Evolutionary conservation across 495 filamentous ascomycete genomes (phyloP), one percentile per base, ranked within the genome.

Genomic region (Penicillium waksmanii): DNA sequence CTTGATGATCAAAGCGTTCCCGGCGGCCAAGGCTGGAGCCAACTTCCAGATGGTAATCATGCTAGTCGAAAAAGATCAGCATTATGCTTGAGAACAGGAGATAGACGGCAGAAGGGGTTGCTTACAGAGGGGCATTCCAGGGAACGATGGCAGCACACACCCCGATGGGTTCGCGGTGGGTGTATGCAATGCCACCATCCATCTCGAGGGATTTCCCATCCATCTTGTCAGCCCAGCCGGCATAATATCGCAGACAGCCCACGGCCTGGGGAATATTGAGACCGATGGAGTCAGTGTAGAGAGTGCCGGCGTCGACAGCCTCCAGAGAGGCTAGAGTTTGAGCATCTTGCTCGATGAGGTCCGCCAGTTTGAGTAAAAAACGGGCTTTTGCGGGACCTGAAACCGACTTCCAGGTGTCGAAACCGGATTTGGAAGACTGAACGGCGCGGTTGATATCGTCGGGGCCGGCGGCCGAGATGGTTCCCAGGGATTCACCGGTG

Each of bases 1-100:
- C 77, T 98, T 98, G 59, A 98, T 77, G 65, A 98, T 87, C 53
- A 97, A 75, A 2, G 76, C 77, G 66, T 87, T 87, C 0, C 86
- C 86, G 0, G 81, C 77, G 0, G 80, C 80, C 1, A 88, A 64
- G 0, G 84, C 83, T 0, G 84, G 82, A 5, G 80, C 85, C 6
- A 85, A 61, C 59, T 87, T 87, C 73, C 73, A 76, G 23, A 70
- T 69, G 0, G 90, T 88, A 6, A 92, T 90, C 90, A 96, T 96
- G 74, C 82, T 52, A 91, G 71, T 10, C 7, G 9, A 31, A 8
- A 5, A n/a, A 21, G 11, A 21, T 46, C 8, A 38, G 36, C 36
- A 38, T 38, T n/a, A 38, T 13, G 11, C 36, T 38, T 38, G 15
- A 47, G 9, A n/a, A 13, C 10, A 42, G 87, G 85, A 61, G 1